Evolutionary conservation across 1,284 basidiomycete genomes (phyloP).

Genomic region (Stygiomarasmius scandens): DNA sequence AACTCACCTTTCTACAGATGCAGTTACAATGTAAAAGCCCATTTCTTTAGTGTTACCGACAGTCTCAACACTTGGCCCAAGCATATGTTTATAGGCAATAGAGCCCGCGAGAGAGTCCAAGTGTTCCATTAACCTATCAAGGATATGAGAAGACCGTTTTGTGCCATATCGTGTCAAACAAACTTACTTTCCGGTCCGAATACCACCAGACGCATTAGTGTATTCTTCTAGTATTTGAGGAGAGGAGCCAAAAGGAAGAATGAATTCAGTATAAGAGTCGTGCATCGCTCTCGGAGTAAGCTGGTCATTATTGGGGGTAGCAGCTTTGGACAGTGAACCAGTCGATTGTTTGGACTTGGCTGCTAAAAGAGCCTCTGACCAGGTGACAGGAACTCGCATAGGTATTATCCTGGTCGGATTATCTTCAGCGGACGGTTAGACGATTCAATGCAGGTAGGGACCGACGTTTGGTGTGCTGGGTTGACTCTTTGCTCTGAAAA

Average conservation of each 20-base stretch:
- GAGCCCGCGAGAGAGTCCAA: conserved; percentile 83
- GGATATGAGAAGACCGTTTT: not conserved
- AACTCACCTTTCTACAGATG: conserved; percentile 73
- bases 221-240: conserved; percentile 64
- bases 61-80: conserved; percentile 60
- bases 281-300: conserved; percentile 60
- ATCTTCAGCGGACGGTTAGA: not conserved
- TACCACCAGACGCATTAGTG: conserved; percentile 69
- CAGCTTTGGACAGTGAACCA: conserved; percentile 18
- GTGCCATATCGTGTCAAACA: not conserved
- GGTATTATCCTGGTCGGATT: conserved; percentile 48
- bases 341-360: conserved; percentile 19
- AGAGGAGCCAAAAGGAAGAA: conserved; percentile 63
- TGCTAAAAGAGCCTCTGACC: conserved; percentile 58
- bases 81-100: conserved; percentile 81
- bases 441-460: conserved; percentile 14
- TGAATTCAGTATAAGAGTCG: conserved; percentile 68
- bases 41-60: conserved; percentile 57
- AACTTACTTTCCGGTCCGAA: conserved; percentile 63
- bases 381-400: conserved; percentile 48
- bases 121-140: conserved; percentile 63
- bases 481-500: conserved; percentile 52
- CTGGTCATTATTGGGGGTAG: conserved; percentile 12
- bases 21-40: conserved; percentile 83
- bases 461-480: conserved; percentile 57